phyloP scores from a whole-genome alignment of 2,329 filamentous ascomycete genomes.

The Pseudophaeomoniella oleicola region DNA sequence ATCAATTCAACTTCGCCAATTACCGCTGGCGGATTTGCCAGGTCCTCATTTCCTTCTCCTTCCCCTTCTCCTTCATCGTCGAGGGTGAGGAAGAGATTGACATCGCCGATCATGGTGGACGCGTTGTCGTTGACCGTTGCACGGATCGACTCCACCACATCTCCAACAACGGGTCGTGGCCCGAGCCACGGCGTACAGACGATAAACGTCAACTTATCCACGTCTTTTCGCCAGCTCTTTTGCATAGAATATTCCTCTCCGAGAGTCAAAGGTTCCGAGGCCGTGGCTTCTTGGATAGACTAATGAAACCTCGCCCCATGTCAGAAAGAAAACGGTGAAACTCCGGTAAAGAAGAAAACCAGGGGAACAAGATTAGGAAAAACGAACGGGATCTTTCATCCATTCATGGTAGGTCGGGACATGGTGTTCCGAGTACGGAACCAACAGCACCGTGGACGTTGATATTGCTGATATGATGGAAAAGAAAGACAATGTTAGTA shows the following conservation, averaged over 20 bases:
- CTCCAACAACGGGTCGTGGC: constrained; percentile 1
- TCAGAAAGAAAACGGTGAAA: background rate
- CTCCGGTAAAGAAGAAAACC: background rate
- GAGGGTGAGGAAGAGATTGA: constrained; percentile 65
- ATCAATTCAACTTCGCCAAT: constrained; percentile 72
- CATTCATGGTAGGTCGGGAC: constrained; percentile 73
- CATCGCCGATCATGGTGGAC: constrained; percentile 52
- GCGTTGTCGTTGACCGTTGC: background rate
- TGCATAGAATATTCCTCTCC: constrained; percentile 85
- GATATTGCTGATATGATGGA: constrained; percentile 41
- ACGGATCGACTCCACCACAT: background rate
- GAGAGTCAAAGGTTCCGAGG: constrained; percentile 69
- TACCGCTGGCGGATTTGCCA: constrained; percentile 13
- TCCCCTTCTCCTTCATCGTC: constrained; percentile 35
- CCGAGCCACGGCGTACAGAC: constrained; percentile 40
- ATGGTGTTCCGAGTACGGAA: constrained; percentile 72
- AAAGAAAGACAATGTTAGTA: background rate
- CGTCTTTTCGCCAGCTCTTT: constrained; percentile 63
- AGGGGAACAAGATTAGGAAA: constrained; percentile 16
- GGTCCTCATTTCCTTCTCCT: constrained; percentile 5
- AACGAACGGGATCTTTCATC: constrained; percentile 65
- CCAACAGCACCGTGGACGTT: constrained; percentile 53
- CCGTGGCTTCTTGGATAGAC: constrained; percentile 70
- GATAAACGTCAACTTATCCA: constrained; percentile 89
- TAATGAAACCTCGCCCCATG: too few relatives aligned